Evolutionary conservation across 176 grass and related monocot species (phyloP), one percentile per base, ranked within the genome.

Genomic region (Triticum monococcum): DNA sequence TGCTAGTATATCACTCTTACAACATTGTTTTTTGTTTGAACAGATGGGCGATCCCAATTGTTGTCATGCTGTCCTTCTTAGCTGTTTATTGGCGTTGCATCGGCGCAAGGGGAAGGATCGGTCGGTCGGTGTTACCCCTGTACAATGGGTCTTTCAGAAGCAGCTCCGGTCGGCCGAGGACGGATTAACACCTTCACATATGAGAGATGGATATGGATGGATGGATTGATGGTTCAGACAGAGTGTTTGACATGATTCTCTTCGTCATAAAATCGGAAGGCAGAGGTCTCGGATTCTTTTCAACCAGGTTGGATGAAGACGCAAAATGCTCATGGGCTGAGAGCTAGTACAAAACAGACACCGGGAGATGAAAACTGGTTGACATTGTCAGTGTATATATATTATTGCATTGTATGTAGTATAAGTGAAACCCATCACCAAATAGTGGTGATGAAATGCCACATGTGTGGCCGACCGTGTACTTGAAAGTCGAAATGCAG

Each of bases 31-130:
- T 87, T 87, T 61, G 45, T 71, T 79, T 76, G 31, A 22, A 81
- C 91, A 98, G 97, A 91, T 98, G 97, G 94, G 97, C 87, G 2
- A 90, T 94, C 66, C 97, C 90, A 40, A 91, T 98, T 26, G 78
- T 88, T 24, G 48, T 83, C 8, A 12, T 92, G 45, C 25, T 98
- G 33, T 69, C 54, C 0, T 88, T 84, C 64, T 54, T 89, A 18
- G 63, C 87, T 10, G 31, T 98, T 76, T 96, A 96, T 61, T 96
- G 97, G 97, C 90, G 92, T 24, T 94, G 92, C 45, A 87, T 89
- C n/a, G 92, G 94, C 72, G 90, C 71, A 31, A 94, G 93, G 75
- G 88, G 92, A 87, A 66, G 84, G 52, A 88, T 89, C 9, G 81
- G 77, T 18, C 72, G 64, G 65, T 91, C 87, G 1, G 10, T 96